phyloP scores from a whole-genome alignment of 2,329 filamentous ascomycete species.

The Microdochium bolleyi region DNA sequence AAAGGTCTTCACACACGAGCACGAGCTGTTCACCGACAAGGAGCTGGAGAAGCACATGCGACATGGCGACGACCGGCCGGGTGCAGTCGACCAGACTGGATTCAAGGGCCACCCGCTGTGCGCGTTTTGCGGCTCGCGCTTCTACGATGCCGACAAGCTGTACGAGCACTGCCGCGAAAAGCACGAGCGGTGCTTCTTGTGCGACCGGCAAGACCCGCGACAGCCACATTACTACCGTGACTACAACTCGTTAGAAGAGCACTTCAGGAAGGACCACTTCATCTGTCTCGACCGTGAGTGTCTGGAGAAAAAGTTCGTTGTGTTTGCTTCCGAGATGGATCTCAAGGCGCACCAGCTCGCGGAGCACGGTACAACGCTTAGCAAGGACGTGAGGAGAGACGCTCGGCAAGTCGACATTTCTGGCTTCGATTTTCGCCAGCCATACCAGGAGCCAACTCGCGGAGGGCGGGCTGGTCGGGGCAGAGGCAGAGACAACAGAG shows the following conservation, averaged over 20 bases:
- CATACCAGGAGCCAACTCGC: conserved; percentile 58
- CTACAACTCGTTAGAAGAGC: conserved; percentile 77
- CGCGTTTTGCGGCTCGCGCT: conserved; percentile 82
- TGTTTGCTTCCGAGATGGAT: conserved; percentile 92
- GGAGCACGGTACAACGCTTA: conserved; percentile 69
- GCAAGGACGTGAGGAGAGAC: conserved; percentile 78
- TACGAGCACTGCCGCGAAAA: conserved; percentile 89
- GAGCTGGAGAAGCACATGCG: conserved; percentile 84
- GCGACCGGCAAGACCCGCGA: conserved; percentile 62
- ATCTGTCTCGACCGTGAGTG: conserved; percentile 81
- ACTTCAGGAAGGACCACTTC: conserved; percentile 84
- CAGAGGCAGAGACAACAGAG: conserved; percentile 30
- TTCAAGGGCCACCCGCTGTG: conserved; percentile 96
- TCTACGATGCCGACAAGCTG: conserved; percentile 93
- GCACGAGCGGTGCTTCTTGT: conserved; percentile 93
- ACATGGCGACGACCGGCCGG: conserved; percentile 83
- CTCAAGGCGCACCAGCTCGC: conserved; percentile 88
- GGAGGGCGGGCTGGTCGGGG: conserved; percentile 37
- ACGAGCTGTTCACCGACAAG: conserved; percentile 77
- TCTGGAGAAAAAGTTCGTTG: conserved; percentile 93
- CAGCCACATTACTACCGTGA: conserved; percentile 87
- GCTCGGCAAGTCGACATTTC: conserved; percentile 82
- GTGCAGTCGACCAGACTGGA: conserved; percentile 83
- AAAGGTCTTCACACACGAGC: conserved; percentile 97
- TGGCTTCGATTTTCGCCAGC: conserved; percentile 68